phyloP scores from a whole-genome alignment of 2,329 filamentous ascomycete genomes.

The Endocalyx cinctus region DNA sequence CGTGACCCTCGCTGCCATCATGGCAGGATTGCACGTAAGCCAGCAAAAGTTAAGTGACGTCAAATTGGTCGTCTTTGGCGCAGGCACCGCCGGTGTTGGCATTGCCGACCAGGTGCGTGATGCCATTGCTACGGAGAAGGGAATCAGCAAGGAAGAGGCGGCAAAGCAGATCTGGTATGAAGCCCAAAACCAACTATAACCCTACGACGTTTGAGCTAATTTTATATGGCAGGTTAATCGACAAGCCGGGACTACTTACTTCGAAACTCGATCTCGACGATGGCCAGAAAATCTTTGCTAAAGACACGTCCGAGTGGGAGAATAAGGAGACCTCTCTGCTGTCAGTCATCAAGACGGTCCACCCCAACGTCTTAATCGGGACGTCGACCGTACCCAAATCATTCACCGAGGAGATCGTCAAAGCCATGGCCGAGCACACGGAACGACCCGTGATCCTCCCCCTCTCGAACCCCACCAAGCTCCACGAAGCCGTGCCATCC shows the following conservation, averaged over 20 bases:
- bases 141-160: constrained; percentile 68
- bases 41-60: constrained; percentile 63
- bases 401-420: constrained; percentile 70
- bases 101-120: constrained; percentile 83
- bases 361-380: constrained; percentile 78
- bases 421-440: constrained; percentile 70
- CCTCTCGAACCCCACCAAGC: constrained; percentile 76
- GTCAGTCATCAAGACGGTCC: constrained; percentile 63
- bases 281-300: constrained; percentile 65
- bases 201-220: constrained; percentile 1
- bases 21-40: constrained; percentile 68
- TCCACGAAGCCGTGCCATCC: constrained; percentile 76
- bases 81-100: constrained; percentile 76
- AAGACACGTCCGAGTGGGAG: constrained; percentile 60
- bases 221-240: constrained; percentile 59
- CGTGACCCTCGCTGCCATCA: constrained; percentile 78
- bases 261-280: constrained; percentile 56
- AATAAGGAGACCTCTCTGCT: constrained; percentile 54
- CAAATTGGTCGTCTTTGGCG: constrained; percentile 71
- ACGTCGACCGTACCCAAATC: constrained; percentile 74
- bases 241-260: constrained; percentile 74
- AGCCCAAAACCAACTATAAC: neutral
- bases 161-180: constrained; percentile 70
- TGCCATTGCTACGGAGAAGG: constrained; percentile 66
- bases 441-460: constrained; percentile 75